A percentile compares a stretch with the other conserved stretches of the same genome.
Conservation (phyloP, 345 rosid genomes). For the Eucalyptus cladocalyx region DNA sequence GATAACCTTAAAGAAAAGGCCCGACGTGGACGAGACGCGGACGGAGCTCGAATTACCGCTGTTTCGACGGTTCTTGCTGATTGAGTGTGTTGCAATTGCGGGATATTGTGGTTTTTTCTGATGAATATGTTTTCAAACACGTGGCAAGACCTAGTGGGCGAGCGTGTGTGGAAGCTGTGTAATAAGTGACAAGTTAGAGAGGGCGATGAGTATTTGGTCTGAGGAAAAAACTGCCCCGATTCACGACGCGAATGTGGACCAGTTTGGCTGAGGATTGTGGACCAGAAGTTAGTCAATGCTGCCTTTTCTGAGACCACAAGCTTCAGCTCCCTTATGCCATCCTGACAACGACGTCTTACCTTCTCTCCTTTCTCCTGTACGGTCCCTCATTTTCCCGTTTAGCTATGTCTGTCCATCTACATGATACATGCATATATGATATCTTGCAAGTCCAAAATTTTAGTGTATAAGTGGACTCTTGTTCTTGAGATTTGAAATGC, state of each 20-base stretch:
- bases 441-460: neutral
- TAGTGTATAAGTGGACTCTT: neutral
- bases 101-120: neutral
- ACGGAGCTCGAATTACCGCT: neutral
- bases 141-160: neutral
- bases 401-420: neutral
- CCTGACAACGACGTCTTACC: slow-evolving; percentile 13
- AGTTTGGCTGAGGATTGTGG: slow-evolving; percentile 2
- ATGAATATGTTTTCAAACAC: neutral
- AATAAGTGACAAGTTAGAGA: neutral
- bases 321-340: slow-evolving; percentile 1
- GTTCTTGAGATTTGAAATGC: neutral
- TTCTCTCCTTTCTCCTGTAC: neutral
- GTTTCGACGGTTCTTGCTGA: neutral
- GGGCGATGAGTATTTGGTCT: neutral
- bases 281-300: slow-evolving; percentile 9
- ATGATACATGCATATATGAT: neutral
- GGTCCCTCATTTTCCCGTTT: neutral
- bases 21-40: neutral
- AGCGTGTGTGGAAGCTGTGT: neutral
- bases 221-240: neutral
- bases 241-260: slow-evolving; percentile 15
- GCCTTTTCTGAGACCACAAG: slow-evolving; percentile 27
- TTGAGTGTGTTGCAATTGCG: neutral
- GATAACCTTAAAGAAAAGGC: neutral